phyloP scores from a whole-genome alignment of 139 green algal species.

The Spirogloea muscicola region DNA sequence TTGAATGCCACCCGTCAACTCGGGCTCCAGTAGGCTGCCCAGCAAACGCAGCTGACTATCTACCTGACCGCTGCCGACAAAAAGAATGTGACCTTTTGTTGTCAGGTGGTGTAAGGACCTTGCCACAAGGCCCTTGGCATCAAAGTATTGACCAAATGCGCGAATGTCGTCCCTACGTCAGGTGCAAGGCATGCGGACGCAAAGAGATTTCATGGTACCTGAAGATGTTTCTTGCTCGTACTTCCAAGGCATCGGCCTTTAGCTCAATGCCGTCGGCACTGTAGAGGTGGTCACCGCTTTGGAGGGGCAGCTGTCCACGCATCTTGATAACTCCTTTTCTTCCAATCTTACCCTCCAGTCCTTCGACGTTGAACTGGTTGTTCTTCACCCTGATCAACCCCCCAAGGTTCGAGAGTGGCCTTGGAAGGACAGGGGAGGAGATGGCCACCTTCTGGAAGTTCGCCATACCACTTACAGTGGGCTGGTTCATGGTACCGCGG shows the following conservation, averaged over 20 bases:
- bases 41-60: slow-evolving; percentile 28
- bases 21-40: slow-evolving; percentile 34
- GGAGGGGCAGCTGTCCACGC: slow-evolving; percentile 4
- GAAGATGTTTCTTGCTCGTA: slow-evolving; percentile 51
- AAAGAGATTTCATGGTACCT: slow-evolving; percentile 19
- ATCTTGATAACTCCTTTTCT: slow-evolving; percentile 26
- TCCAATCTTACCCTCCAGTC: slow-evolving; percentile 44
- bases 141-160: neutral
- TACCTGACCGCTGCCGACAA: slow-evolving; percentile 31
- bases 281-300: slow-evolving; percentile 17
- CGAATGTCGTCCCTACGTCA: neutral
- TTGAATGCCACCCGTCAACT: slow-evolving; percentile 45
- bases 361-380: slow-evolving; percentile 48
- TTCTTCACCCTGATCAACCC: slow-evolving; percentile 35
- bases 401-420: slow-evolving; percentile 36
- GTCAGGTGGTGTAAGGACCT: neutral
- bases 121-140: neutral
- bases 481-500: slow-evolving; percentile 37
- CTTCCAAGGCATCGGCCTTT: slow-evolving; percentile 44
- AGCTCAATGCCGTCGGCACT: slow-evolving; percentile 37
- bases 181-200: neutral
- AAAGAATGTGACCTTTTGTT: neutral
- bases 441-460: slow-evolving; percentile 40
- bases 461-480: slow-evolving; percentile 34
- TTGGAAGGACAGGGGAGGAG: slow-evolving; percentile 39